Percentiles rank a stretch among this genome's conserved stretches.
Conservation (phyloP, 129 eudicot species). For the Sambucus nigra region DNA sequence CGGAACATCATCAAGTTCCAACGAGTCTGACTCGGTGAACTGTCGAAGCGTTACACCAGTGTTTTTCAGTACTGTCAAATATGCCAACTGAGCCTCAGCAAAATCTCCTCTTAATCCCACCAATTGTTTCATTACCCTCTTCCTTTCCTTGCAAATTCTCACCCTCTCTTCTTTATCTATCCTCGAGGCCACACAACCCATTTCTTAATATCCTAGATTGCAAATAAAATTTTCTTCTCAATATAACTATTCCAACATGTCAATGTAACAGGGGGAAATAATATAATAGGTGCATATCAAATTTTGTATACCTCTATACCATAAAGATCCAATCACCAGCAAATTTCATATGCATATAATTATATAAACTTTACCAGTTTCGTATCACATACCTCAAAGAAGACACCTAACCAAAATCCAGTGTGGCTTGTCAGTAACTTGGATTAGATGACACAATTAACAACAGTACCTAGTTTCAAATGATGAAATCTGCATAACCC, state of each 20-base stretch:
- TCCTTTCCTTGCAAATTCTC: constrained; percentile 45
- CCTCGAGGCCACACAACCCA: constrained; percentile 58
- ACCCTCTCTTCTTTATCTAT: constrained; percentile 55
- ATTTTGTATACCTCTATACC: background rate
- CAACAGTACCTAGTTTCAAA: background rate
- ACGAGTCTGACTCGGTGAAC: constrained; percentile 53
- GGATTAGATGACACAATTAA: background rate
- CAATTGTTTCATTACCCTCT: constrained; percentile 42
- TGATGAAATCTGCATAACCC: background rate
- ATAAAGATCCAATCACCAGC: background rate
- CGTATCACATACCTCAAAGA: background rate
- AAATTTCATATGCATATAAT: background rate
- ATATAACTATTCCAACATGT: background rate
- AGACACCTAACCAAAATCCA: background rate
- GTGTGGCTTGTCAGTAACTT: background rate
- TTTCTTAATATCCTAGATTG: no score
- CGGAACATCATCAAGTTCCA: constrained; percentile 36
- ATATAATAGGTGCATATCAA: background rate
- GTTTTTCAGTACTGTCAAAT: constrained; percentile 48
- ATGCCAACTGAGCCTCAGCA: constrained; percentile 45
- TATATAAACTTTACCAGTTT: no score
- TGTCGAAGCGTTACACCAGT: constrained; percentile 58
- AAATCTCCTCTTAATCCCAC: constrained; percentile 38
- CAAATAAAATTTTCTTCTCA: no score
- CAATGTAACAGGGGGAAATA: background rate